A percentile compares a stretch with the other conserved stretches of the same genome.
phyloP scores from a whole-genome alignment of 2,329 filamentous ascomycete genomes.

The Alternaria burnsii region DNA sequence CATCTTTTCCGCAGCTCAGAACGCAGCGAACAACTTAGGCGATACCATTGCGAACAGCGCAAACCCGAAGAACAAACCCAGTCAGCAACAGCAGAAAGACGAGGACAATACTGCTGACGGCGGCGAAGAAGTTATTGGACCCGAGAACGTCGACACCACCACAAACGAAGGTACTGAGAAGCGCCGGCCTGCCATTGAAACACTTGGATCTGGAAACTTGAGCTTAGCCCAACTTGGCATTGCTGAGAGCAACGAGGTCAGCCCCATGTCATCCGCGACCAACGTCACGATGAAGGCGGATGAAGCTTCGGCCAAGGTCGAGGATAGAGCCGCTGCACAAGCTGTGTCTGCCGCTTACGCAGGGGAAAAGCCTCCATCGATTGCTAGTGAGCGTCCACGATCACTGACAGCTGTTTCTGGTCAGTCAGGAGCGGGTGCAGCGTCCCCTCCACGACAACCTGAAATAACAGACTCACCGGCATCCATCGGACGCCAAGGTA shows the following conservation, averaged over 20 bases:
- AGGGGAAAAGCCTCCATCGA: slow-evolving; percentile 49
- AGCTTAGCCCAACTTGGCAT: slow-evolving; percentile 91
- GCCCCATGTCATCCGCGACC: slow-evolving; percentile 66
- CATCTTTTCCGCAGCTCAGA: slow-evolving; percentile 91
- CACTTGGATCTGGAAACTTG: slow-evolving; percentile 86
- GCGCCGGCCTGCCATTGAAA: slow-evolving; percentile 81
- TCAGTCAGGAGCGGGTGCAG: slow-evolving; percentile 31
- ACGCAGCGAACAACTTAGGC: slow-evolving; percentile 79
- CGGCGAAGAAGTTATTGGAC: slow-evolving; percentile 55
- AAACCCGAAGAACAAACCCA: slow-evolving; percentile 60
- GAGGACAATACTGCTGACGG: slow-evolving; percentile 40
- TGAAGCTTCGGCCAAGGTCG: slow-evolving; percentile 63
- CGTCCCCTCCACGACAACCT: slow-evolving; percentile 69
- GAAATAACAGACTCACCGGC: slow-evolving; percentile 69
- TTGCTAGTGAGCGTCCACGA: slow-evolving; percentile 48
- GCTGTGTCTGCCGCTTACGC: slow-evolving; percentile 70
- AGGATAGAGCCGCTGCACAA: slow-evolving; percentile 66
- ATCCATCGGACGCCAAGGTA: slow-evolving; percentile 62
- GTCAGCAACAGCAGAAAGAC: slow-evolving; percentile 42
- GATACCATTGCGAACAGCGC: slow-evolving; percentile 75
- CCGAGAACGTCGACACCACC: slow-evolving; percentile 35
- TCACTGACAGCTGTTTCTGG: slow-evolving; percentile 52
- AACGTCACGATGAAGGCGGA: slow-evolving; percentile 63
- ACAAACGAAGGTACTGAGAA: slow-evolving; percentile 36
- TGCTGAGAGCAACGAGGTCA: slow-evolving; percentile 65